Base-by-base conservation (phyloP, 2,329 filamentous ascomycete genomes). In the Elsinoe batatas region DNA sequence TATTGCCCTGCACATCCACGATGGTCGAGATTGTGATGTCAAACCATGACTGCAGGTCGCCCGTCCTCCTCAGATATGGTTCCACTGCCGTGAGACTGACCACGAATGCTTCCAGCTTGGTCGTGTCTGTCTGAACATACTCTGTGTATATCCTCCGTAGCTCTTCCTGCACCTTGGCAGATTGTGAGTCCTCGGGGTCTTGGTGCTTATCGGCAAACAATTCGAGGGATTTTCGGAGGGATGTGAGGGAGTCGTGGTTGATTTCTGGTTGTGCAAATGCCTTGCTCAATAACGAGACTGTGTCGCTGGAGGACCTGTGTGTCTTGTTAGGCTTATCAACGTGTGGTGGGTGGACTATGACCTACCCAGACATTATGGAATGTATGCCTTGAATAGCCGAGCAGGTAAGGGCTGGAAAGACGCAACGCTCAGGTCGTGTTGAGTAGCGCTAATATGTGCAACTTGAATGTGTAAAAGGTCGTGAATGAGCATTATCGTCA, bases 161-260 rank as follows among this genome's bases (percentile, higher is more conserved):
- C 62, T 90, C 87, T 38, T 89, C 85, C 59, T 89, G 82, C 51
- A 90, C 75, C 57, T 83, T 81, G 61, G 88, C 84, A n/a, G 82
- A 78, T 38, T 82, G 77, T 56, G 76, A 71, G 53, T 88, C 85
- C 63, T 91, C 87, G 60, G 81, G 78, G 61, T 79, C 79, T 56
- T 79, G 73, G 66, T 88, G 82, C 63, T 82, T 83, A 44, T 83
- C 79, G 50, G 88, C 75, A 69, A 88, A 91, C 58, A 73, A 74
- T 56, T 83, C 76, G 60, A 91, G 82, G 53, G 80, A 74, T 38
- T 77, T 71, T 61, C 76, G 69, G 53, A 89, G 73, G 57, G 83
- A 79, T 60, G 84, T 78, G 43, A 86, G 83, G 1, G 89, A 77
- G 8, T 85, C 84, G 22, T 68, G 70, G 12, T 68, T 61, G 18